Base-by-base conservation (phyloP, 2,329 filamentous ascomycete species). In the Fusarium sp. region DNA sequence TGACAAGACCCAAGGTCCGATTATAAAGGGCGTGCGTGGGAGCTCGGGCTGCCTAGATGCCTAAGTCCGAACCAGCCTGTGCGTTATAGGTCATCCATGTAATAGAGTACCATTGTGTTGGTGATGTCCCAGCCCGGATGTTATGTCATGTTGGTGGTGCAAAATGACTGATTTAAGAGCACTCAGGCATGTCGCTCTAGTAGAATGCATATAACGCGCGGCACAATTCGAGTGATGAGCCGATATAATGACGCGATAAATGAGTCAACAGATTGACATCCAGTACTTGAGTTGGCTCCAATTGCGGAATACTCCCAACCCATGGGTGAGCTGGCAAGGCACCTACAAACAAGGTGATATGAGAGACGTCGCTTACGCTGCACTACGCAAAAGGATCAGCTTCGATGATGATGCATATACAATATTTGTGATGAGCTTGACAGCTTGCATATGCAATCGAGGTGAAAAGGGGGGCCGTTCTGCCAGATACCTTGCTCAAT, bases 391-490 rank as follows among this genome's bases (percentile, higher is more conserved):
- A 67, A 45, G 51, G 57, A 42, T 60, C 56, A 56, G 59, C 54
- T 64, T 30, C 22, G 26, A 60, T 41, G 28, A 58, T 38, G 57
- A 48, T 53, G 45, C 44, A 48, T 66, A 48, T 62, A 38, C 20
- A 55, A 41, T 57, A 53, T 63, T 38, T 56, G 42, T 55, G 45
- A 53, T 47, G 44, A 26, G 48, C 58, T 51, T 35, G 48, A 55
- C 38, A 58, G 39, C 53, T 41, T 63, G 64, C 62, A 60, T 64
- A 66, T 73, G 47, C 53, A 53, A 70, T 56, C 26, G 45, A 48
- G 51, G 48, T 58, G 39, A 20, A 26, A 59, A 71, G 42, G 66
- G 67, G 69, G 65, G 59, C 71, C 63, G 65, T 66, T 67, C 67
- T 66, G 73, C 51, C 65, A 73, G 55, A 60, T 30, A 36, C 44